phyloP scores from a whole-genome alignment of 495 filamentous ascomycete genomes.

The Symbiotaphrina buchneri region DNA sequence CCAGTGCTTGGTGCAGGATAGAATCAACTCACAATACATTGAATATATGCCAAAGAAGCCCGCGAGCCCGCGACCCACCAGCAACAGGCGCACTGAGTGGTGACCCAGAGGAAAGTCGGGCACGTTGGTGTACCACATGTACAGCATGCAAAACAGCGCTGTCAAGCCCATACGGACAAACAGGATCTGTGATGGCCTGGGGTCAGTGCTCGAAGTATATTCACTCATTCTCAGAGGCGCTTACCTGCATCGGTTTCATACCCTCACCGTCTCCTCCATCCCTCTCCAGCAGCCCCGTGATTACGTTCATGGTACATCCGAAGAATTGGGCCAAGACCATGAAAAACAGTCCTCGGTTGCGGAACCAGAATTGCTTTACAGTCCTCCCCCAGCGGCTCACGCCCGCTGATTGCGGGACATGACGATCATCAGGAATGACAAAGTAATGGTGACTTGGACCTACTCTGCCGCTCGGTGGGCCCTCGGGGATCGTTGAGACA shows the following conservation, averaged over 20 bases:
- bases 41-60: constrained; percentile 81
- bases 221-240: not conserved
- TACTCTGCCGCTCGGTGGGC: not conserved
- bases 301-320: constrained; percentile 72
- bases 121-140: constrained; percentile 51
- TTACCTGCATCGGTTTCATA: constrained; percentile 66
- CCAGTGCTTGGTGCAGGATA: not conserved
- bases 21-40: constrained; percentile 33
- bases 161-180: constrained; percentile 75
- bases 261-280: constrained; percentile 36
- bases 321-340: constrained; percentile 66
- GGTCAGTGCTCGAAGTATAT: not conserved
- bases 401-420: not conserved
- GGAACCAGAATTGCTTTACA: not conserved
- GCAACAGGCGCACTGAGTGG: constrained; percentile 35
- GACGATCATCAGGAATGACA: not conserved
- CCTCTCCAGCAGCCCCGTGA: constrained; percentile 55
- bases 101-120: constrained; percentile 50
- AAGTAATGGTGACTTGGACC: not conserved
- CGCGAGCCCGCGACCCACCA: constrained; percentile 42
- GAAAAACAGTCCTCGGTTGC: constrained; percentile 52
- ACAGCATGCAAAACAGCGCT: constrained; percentile 34
- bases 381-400: not conserved
- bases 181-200: constrained; percentile 30
- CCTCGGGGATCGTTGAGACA: not conserved